phyloP scores from a whole-genome alignment of 1,284 basidiomycete species.

The Cutaneotrichosporon sp. region DNA sequence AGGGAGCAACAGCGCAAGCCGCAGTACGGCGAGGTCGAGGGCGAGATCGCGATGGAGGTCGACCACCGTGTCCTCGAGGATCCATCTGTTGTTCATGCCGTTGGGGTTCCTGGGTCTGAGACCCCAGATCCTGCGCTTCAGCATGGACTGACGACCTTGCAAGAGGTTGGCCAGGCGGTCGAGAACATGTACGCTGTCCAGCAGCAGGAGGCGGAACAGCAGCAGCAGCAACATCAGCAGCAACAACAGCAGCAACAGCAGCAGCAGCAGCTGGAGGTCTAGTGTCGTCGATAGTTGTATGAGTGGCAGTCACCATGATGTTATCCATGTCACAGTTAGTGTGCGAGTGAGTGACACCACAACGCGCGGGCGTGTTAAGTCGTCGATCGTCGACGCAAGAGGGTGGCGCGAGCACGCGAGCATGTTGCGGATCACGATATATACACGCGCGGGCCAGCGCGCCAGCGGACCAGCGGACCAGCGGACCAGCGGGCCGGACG shows the following conservation, averaged over 20 bases:
- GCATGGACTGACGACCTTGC: slow-evolving; percentile 4
- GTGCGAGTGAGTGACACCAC: not conserved
- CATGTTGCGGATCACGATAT: not conserved
- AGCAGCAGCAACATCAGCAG: not conserved
- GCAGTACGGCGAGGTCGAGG: not conserved
- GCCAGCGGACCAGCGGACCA: not conserved
- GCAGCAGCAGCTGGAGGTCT: not conserved
- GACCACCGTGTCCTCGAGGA: slow-evolving; percentile 2
- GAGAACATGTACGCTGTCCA: slow-evolving; percentile 24
- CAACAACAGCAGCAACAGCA: slow-evolving; percentile 1
- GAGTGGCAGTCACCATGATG: not conserved
- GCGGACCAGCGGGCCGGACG: not conserved
- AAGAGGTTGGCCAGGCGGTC: slow-evolving; percentile 21
- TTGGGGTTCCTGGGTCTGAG: not conserved
- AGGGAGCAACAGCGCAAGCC: slow-evolving; percentile 4
- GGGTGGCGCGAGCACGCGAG: not conserved
- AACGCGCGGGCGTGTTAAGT: not conserved
- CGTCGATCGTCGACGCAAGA: not conserved
- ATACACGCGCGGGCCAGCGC: too few relatives aligned
- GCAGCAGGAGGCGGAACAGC: slow-evolving; percentile 2
- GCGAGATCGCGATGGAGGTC: not conserved
- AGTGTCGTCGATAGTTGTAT: not conserved
- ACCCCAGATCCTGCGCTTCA: not conserved
- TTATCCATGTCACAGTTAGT: not conserved
- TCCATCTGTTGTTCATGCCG: not conserved